These are phyloP conservation scores for Rhizomucor miehei DNA, from an alignment of 371 early-diverging fungal genomes.

Conservation along the genomic window DNA sequence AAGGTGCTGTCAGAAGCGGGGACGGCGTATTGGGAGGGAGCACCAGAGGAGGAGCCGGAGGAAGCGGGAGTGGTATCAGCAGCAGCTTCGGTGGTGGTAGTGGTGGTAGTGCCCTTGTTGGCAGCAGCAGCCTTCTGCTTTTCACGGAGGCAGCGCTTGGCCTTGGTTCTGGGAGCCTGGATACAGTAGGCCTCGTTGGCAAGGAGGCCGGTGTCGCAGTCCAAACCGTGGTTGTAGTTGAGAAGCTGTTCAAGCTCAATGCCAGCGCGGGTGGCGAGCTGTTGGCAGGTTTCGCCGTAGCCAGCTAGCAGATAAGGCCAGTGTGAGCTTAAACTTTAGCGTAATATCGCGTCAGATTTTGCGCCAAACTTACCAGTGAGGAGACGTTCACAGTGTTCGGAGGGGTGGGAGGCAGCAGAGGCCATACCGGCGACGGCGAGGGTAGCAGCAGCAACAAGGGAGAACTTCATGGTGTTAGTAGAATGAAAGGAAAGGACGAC, in stretches of 20 bases:
- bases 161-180: conserved; percentile 11
- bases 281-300: conserved; percentile 10
- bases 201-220: conserved; percentile 17
- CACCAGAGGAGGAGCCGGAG: conserved; percentile 5
- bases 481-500: conserved; percentile 7
- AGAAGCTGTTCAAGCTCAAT: conserved; percentile 11
- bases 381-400: conserved; percentile 1
- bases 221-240: conserved; percentile 17
- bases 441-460: conserved; percentile 14
- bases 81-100: conserved; percentile 13
- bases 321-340: no score
- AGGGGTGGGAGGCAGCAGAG: conserved; percentile 10
- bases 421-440: conserved; percentile 11
- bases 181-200: conserved; percentile 8
- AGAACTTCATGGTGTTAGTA: conserved; percentile 21
- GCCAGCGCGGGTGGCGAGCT: conserved; percentile 15
- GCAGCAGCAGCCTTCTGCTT: conserved; percentile 13
- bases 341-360: no score
- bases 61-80: conserved; percentile 8
- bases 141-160: conserved; percentile 13
- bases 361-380: conserved; percentile 5
- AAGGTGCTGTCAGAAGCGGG: conserved; percentile 6
- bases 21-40: conserved; percentile 4
- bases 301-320: no score
- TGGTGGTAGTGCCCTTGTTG: conserved; percentile 3